Evolutionary conservation across 176 grass and related monocot genomes (phyloP).

Genomic region (Elymus sibiricus): DNA sequence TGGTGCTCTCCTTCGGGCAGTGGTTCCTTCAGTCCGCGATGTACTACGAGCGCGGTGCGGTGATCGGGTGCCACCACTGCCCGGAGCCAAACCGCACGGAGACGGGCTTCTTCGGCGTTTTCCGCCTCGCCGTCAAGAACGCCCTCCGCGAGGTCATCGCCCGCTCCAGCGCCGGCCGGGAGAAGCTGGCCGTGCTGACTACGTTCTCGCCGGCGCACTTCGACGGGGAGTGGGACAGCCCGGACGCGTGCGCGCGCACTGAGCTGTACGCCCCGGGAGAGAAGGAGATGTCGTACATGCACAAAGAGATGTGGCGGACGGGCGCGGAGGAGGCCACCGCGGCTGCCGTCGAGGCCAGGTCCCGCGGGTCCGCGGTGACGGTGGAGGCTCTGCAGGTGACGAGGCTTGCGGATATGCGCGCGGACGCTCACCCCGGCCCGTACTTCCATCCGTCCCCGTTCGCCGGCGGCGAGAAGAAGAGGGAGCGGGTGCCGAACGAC

Average conservation of each 20-base stretch:
- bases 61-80: conserved; percentile 84
- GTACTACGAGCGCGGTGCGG: conserved; percentile 54
- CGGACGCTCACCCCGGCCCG: conserved; percentile 66
- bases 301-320: conserved; percentile 50
- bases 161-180: not conserved
- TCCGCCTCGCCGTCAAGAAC: conserved; percentile 59
- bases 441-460: conserved; percentile 67
- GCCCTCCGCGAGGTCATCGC: conserved; percentile 45
- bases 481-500: conserved; percentile 66
- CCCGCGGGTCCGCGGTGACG: not conserved
- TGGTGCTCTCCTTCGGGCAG: conserved; percentile 75
- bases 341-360: conserved; percentile 6
- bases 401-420: conserved; percentile 51
- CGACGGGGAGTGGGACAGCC: conserved; percentile 77
- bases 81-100: conserved; percentile 68
- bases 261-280: conserved; percentile 52
- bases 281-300: conserved; percentile 51
- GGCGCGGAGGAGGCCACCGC: conserved; percentile 48
- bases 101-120: conserved; percentile 74
- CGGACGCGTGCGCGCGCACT: conserved; percentile 53
- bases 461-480: conserved; percentile 23
- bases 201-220: conserved; percentile 94
- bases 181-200: conserved; percentile 50
- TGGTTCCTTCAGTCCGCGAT: conserved; percentile 87
- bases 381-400: conserved; percentile 62